Evolutionary conservation across 2,329 filamentous ascomycete genomes (phyloP).

Genomic region (Cytospora chrysosperma): DNA sequence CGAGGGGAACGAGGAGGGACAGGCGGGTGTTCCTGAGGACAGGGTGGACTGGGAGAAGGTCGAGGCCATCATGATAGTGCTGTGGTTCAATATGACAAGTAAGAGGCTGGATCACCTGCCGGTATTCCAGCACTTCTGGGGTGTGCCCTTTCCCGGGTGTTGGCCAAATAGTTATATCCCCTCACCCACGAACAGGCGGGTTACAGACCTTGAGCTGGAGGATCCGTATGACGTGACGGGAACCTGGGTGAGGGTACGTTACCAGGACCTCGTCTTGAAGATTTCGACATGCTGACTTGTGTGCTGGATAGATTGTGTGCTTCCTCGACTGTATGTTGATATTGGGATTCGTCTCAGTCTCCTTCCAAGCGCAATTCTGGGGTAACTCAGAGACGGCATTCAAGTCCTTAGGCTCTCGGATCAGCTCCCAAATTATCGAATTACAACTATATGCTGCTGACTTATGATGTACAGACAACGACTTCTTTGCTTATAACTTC

Average conservation of each 20-base stretch:
- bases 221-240: slow-evolving; percentile 74
- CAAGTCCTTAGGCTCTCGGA: neutral
- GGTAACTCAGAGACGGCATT: neutral
- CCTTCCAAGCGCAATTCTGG: slow-evolving; percentile 40
- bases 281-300: neutral
- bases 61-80: slow-evolving; percentile 69
- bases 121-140: slow-evolving; percentile 54
- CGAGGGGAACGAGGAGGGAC: neutral
- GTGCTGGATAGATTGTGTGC: slow-evolving; percentile 40
- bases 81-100: slow-evolving; percentile 60
- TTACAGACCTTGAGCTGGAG: slow-evolving; percentile 46
- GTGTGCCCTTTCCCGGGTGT: slow-evolving; percentile 54
- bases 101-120: slow-evolving; percentile 45
- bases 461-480: slow-evolving; percentile 38
- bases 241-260: slow-evolving; percentile 65
- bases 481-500: slow-evolving; percentile 74
- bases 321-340: slow-evolving; percentile 54
- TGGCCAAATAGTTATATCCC: slow-evolving; percentile 51
- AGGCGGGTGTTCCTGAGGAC: slow-evolving; percentile 29
- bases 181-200: slow-evolving; percentile 35
- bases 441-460: neutral
- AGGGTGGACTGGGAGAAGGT: slow-evolving; percentile 78
- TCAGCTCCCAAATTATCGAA: neutral
- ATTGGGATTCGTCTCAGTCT: slow-evolving; percentile 49
- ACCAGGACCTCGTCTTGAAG: neutral